Evolutionary conservation across 2,329 filamentous ascomycete genomes (phyloP).

Genomic region (Cercospora nicotianae): DNA sequence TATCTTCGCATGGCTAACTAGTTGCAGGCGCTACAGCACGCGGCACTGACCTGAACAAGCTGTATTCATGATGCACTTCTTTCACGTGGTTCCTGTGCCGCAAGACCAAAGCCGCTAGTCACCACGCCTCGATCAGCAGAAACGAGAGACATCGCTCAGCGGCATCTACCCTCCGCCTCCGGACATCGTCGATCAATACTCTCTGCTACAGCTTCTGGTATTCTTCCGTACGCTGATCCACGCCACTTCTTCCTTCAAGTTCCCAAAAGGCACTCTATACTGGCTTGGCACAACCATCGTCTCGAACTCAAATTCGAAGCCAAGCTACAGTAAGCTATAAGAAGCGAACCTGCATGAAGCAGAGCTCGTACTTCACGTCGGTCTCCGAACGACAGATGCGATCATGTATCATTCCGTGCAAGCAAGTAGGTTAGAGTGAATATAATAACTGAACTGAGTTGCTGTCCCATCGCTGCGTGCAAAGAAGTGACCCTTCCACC

Average conservation of each 20-base stretch:
- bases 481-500: not conserved
- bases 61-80: not conserved
- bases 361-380: constrained; percentile 2
- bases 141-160: not conserved
- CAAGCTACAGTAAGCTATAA: constrained; percentile 10
- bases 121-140: not conserved
- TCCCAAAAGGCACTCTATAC: not conserved
- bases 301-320: constrained; percentile 1
- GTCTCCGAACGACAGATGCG: not conserved
- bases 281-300: constrained; percentile 2
- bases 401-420: not conserved
- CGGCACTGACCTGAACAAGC: constrained; percentile 3
- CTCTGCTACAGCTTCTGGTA: not conserved
- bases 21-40: constrained; percentile 3
- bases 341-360: constrained; percentile 11
- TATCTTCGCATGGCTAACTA: not conserved
- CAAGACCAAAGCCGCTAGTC: not conserved
- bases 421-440: not conserved
- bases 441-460: not conserved
- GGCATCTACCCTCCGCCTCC: not conserved
- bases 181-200: not conserved
- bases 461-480: not conserved
- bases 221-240: not conserved
- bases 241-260: not conserved
- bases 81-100: not conserved